These are phyloP conservation scores for Elsinoe perseae DNA, from an alignment of 2,329 filamentous ascomycete species.

Conservation along the genomic window DNA sequence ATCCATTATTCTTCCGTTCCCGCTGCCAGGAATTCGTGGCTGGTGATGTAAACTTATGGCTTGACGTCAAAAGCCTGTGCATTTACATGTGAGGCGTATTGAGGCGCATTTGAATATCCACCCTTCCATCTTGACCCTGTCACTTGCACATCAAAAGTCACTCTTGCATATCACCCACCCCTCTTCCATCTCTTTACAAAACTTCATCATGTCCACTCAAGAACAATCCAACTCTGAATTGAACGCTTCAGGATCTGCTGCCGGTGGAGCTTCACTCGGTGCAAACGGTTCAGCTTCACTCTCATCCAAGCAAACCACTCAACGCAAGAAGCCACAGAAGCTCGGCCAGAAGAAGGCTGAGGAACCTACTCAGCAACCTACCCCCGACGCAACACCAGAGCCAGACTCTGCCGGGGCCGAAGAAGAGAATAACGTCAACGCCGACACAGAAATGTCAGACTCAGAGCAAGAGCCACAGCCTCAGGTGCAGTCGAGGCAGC, in stretches of 20 bases:
- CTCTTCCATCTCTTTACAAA: neutral
- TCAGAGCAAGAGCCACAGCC: conserved; percentile 36
- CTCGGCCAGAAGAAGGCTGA: conserved; percentile 31
- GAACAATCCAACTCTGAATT: conserved; percentile 1
- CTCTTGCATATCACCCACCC: neutral
- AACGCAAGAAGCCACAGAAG: conserved; percentile 42
- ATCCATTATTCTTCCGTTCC: neutral
- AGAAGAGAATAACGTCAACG: conserved; percentile 29
- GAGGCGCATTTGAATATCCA: conserved; percentile 16
- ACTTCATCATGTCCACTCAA: conserved; percentile 15
- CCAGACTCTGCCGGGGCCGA: conserved; percentile 25
- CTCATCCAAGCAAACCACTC: conserved; percentile 17
- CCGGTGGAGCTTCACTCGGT: conserved; percentile 3
- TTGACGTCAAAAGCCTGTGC: conserved; percentile 14
- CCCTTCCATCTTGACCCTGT: neutral
- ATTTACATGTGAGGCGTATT: conserved; percentile 13
- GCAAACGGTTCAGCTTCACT: conserved; percentile 12
- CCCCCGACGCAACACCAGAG: conserved; percentile 32
- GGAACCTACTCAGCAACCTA: conserved; percentile 37
- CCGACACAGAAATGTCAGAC: conserved; percentile 29
- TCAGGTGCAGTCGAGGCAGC: conserved; percentile 31
- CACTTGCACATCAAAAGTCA: conserved; percentile 10
- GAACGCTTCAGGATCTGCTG: conserved; percentile 9
- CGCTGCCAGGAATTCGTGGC: conserved; percentile 15
- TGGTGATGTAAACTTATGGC: conserved; percentile 15